Conservation (phyloP, 225 moss, liverwort and hornwort genomes). For the Physcomitrium patens region DNA sequence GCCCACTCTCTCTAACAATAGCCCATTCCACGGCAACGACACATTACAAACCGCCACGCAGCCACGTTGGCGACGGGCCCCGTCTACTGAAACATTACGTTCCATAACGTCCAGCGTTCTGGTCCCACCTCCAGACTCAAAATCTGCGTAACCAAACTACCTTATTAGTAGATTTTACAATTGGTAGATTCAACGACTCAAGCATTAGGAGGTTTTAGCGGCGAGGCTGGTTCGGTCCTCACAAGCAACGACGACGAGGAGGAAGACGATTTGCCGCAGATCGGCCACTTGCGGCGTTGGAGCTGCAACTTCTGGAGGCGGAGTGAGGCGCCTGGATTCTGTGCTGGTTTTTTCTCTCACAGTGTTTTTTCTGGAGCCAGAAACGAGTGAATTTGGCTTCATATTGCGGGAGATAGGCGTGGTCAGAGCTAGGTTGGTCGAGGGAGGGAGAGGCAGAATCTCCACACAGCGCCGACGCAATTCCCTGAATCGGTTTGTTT, state of each 20-base stretch:
- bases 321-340: background rate
- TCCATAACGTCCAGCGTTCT: too few relatives aligned
- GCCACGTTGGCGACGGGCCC: constrained; percentile 5
- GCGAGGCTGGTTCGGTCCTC: background rate
- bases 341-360: background rate
- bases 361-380: constrained; percentile 15
- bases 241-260: constrained; percentile 1
- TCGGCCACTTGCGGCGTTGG: constrained; percentile 13
- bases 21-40: constrained; percentile 15
- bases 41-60: background rate
- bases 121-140: too few relatives aligned
- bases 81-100: too few relatives aligned
- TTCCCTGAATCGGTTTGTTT: too few relatives aligned
- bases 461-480: too few relatives aligned
- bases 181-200: too few relatives aligned
- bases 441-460: too few relatives aligned
- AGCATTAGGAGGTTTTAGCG: constrained; percentile 31
- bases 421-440: background rate
- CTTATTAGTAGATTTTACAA: too few relatives aligned
- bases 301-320: background rate
- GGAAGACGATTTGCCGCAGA: constrained; percentile 11
- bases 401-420: constrained; percentile 1
- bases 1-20: constrained; percentile 37
- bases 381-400: constrained; percentile 26
- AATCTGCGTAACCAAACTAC: too few relatives aligned